These are phyloP conservation scores for Staphylotrichum tortipilum DNA, from an alignment of 495 filamentous ascomycete species.

Conservation along the genomic window DNA sequence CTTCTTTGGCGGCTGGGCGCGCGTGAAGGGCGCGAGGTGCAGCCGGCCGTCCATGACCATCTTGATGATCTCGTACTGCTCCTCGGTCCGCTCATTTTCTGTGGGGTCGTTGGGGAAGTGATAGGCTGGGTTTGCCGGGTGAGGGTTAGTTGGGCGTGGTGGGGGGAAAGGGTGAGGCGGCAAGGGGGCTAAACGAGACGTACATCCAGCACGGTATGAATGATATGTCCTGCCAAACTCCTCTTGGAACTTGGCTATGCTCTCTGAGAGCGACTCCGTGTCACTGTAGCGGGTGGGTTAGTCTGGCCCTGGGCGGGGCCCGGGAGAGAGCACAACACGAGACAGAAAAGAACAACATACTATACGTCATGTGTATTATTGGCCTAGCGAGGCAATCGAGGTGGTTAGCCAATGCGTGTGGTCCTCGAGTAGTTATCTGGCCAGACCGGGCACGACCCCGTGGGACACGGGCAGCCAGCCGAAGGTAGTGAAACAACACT, in stretches of 20 bases:
- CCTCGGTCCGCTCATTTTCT: conserved; percentile 45
- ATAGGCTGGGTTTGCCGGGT: too few species aligned
- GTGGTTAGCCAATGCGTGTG: neutral
- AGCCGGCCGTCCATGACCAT: conserved; percentile 42
- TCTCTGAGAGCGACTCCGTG: conserved; percentile 29
- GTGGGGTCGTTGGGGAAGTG: conserved; percentile 51
- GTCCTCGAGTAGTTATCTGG: too few species aligned
- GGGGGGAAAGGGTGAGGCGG: neutral
- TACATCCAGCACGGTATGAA: conserved; percentile 43
- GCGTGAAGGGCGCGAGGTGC: conserved; percentile 47
- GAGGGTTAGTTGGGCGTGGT: too few species aligned
- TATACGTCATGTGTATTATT: conserved; percentile 14
- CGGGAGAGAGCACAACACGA: too few species aligned
- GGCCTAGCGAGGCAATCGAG: too few species aligned
- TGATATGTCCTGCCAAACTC: conserved; percentile 58
- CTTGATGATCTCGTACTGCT: conserved; percentile 55
- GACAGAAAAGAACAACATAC: neutral
- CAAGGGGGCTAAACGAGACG: conserved; percentile 4
- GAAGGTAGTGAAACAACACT: neutral
- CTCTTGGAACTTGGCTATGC: conserved; percentile 40
- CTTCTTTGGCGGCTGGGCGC: conserved; percentile 37
- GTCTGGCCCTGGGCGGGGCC: neutral
- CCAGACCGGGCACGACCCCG: too few species aligned
- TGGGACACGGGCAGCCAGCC: too few species aligned
- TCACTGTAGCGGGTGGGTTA: conserved; percentile 20